Conservation (phyloP, 192 early-diverging fungal genomes). For the Coemansia sp. region DNA sequence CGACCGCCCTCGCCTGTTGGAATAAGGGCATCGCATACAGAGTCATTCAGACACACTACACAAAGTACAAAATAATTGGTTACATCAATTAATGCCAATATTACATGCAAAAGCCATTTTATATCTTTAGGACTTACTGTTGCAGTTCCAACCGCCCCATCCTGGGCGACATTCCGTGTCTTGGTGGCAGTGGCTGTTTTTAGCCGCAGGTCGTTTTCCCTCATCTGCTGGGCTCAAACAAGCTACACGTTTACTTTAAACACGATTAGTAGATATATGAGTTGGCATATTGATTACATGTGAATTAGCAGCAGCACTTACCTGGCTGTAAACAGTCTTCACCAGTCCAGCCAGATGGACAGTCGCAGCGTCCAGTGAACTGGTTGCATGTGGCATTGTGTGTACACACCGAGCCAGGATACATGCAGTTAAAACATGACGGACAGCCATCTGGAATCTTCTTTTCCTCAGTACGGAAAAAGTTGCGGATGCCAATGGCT, state of each 20-base stretch:
- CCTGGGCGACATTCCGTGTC: constrained; percentile 78
- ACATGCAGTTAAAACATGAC: constrained; percentile 83
- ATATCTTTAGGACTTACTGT: constrained; percentile 53
- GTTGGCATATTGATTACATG: too few species aligned
- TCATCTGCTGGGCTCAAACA: constrained; percentile 72
- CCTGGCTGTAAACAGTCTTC: constrained; percentile 71
- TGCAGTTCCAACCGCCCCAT: constrained; percentile 95
- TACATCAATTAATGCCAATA: too few species aligned
- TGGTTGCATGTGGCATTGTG: constrained; percentile 75
- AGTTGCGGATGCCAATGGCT: constrained; percentile 47
- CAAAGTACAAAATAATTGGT: too few species aligned
- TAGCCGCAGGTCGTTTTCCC: constrained; percentile 58
- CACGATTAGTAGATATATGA: too few species aligned
- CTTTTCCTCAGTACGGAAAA: constrained; percentile 35
- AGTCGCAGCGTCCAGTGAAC: constrained; percentile 72
- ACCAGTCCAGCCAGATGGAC: constrained; percentile 77
- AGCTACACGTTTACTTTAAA: constrained; percentile 54
- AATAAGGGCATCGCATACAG: constrained; percentile 66
- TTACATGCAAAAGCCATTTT: not conserved
- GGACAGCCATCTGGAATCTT: constrained; percentile 60
- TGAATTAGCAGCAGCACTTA: constrained; percentile 15
- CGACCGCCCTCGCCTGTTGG: constrained; percentile 70
- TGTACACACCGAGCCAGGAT: constrained; percentile 69
- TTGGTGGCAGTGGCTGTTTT: constrained; percentile 52
- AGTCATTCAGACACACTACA: constrained; percentile 64